These are phyloP conservation scores for Striga asiatica DNA, from an alignment of 257 asterid genomes.

Conservation along the genomic window DNA sequence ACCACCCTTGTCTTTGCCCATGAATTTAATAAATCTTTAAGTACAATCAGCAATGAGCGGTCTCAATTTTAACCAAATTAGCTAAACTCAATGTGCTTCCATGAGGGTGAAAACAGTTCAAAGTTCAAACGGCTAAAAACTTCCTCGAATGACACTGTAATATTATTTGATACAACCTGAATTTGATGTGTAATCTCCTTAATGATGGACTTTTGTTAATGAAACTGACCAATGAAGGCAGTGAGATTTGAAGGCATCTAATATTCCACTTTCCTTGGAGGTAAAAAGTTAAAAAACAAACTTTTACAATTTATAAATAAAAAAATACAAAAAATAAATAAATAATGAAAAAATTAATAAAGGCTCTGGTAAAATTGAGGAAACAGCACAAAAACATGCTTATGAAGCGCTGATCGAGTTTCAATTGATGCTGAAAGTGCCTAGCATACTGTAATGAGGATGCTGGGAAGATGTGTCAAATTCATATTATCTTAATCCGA, in stretches of 20 bases:
- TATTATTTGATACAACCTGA: neutral
- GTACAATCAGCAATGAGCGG: neutral
- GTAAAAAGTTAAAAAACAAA: neutral
- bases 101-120: neutral
- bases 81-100: neutral
- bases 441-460: neutral
- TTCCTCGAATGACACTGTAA: neutral
- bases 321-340: no score
- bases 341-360: neutral
- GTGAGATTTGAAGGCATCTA: neutral
- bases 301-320: no score
- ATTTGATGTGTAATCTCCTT: neutral
- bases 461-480: neutral
- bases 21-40: neutral
- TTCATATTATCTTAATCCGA: neutral
- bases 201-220: neutral
- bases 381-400: neutral
- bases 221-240: neutral
- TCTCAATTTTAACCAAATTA: neutral
- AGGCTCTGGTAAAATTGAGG: neutral
- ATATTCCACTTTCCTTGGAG: neutral
- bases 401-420: slow-evolving; percentile 5
- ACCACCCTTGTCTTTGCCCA: neutral
- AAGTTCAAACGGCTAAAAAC: neutral
- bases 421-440: no score